Conservation (phyloP, 257 asterid genomes). For the Petunia secreta region DNA sequence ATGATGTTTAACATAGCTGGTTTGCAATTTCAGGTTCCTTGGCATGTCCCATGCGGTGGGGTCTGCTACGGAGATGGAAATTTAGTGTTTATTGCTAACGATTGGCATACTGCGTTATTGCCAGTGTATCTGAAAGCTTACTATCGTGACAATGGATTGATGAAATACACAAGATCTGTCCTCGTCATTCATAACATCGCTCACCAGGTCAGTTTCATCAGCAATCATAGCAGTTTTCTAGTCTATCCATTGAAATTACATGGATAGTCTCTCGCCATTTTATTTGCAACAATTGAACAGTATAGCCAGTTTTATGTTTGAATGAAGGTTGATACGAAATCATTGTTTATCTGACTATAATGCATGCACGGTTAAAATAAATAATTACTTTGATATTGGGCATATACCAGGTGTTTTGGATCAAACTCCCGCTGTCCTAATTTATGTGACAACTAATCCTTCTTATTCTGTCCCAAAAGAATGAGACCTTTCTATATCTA, state of each 20-base stretch:
- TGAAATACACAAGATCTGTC: slow-evolving; percentile 83
- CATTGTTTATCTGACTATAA: not conserved
- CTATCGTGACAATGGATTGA: slow-evolving; percentile 86
- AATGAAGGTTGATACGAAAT: not conserved
- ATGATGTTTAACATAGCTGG: not conserved
- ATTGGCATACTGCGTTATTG: slow-evolving; percentile 96
- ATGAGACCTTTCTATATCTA: too few species aligned
- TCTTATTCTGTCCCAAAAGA: too few species aligned
- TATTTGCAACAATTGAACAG: slow-evolving; percentile 2
- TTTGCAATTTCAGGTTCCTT: slow-evolving; percentile 69
- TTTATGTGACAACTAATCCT: too few species aligned
- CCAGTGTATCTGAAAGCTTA: slow-evolving; percentile 97
- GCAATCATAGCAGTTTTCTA: slow-evolving; percentile 10
- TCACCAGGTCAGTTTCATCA: slow-evolving; percentile 74
- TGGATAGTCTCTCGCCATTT: not conserved
- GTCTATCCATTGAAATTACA: not conserved
- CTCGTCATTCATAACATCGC: slow-evolving; percentile 97
- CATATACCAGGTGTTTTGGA: not conserved
- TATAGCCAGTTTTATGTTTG: not conserved
- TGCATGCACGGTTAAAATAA: not conserved
- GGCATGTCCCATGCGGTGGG: slow-evolving; percentile 99
- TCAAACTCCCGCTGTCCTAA: not conserved
- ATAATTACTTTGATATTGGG: not conserved
- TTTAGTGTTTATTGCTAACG: slow-evolving; percentile 88
- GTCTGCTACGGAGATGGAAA: slow-evolving; percentile 98